A percentile compares a stretch with the other conserved stretches of the same genome.
Evolutionary conservation across 331 rosid genomes (phyloP).

Genomic region (Acacia concinna): DNA sequence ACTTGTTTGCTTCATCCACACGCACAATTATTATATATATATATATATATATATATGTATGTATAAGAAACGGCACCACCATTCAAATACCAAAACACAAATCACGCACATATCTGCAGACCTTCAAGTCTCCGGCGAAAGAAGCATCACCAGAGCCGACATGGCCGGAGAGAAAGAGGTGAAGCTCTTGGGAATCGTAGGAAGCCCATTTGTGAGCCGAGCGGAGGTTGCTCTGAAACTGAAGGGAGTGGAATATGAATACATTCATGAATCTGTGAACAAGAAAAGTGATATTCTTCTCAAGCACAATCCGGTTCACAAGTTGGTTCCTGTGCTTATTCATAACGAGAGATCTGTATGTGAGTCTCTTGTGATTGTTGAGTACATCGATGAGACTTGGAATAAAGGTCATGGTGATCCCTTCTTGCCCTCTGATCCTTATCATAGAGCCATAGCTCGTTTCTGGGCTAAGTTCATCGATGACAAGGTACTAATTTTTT

Average conservation of each 20-base stretch:
- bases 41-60: no score
- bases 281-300: conserved; percentile 33
- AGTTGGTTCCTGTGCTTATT: neutral
- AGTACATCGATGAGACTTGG: conserved; percentile 38
- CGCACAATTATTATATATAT: no score
- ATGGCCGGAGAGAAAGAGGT: conserved; percentile 32
- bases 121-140: neutral
- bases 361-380: neutral
- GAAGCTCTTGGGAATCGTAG: conserved; percentile 14
- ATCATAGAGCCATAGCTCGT: neutral
- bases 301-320: conserved; percentile 6
- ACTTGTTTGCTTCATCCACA: neutral
- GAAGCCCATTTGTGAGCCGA: conserved; percentile 34
- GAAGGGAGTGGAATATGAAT: conserved; percentile 37
- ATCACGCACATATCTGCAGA: neutral
- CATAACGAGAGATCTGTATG: neutral
- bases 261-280: conserved; percentile 37
- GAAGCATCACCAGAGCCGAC: neutral
- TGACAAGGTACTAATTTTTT: neutral
- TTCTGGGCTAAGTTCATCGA: conserved; percentile 6
- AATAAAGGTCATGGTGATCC: neutral
- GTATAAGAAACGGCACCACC: neutral
- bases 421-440: conserved; percentile 32
- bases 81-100: neutral
- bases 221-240: conserved; percentile 32